Conservation (phyloP, 345 rosid species). For the Syzygium grande region DNA sequence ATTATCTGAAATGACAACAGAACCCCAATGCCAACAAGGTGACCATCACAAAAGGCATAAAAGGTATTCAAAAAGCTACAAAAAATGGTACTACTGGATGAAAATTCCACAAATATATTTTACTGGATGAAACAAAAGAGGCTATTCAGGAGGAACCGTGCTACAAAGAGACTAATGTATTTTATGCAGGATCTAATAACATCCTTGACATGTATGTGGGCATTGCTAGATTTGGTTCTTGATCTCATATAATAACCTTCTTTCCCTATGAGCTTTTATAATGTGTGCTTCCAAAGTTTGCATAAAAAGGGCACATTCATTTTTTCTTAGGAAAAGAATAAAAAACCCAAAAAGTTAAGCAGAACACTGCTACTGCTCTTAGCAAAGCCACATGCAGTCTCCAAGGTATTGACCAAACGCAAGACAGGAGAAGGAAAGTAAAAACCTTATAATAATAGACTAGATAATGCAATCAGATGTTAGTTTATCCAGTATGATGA, state of each 20-base stretch:
- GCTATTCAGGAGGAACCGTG: background rate
- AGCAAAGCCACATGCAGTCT: background rate
- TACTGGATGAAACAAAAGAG: background rate
- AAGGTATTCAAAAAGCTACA: background rate
- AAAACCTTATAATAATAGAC: background rate
- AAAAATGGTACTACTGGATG: background rate
- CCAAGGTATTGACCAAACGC: background rate
- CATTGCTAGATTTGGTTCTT: background rate
- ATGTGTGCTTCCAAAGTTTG: background rate
- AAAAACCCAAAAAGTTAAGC: background rate
- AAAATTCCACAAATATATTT: background rate
- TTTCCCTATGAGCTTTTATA: background rate
- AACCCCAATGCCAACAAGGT: background rate
- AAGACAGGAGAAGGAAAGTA: background rate
- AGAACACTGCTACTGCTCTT: background rate
- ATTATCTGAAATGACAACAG: background rate
- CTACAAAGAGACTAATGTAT: background rate
- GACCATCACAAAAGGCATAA: background rate
- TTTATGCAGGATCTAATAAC: background rate
- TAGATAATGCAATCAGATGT: background rate
- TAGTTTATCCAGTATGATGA: background rate
- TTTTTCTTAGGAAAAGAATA: background rate
- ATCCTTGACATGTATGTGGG: background rate
- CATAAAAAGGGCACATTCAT: background rate
- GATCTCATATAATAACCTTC: background rate